Conservation (phyloP, 1,139 yeast species). For the Magnusiomyces sp. region DNA sequence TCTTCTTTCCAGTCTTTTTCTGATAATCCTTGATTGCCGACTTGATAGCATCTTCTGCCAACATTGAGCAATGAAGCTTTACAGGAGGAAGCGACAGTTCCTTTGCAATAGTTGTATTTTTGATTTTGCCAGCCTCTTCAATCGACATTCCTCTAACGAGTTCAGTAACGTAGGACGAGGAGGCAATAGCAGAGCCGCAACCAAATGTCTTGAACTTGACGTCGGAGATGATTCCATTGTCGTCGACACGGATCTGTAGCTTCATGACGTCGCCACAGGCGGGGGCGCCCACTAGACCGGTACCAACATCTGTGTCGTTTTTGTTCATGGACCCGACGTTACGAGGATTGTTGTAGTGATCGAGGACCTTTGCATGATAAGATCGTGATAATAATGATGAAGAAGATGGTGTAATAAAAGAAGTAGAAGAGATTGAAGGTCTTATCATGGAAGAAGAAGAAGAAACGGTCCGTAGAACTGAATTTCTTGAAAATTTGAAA, state of each 20-base stretch:
- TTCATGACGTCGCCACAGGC: constrained; percentile 99
- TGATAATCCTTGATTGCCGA: constrained; percentile 93
- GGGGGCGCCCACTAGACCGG: constrained; percentile 95
- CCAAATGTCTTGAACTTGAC: constrained; percentile 98
- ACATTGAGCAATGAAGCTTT: constrained; percentile 94
- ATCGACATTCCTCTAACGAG: constrained; percentile 90
- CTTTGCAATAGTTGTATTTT: constrained; percentile 86
- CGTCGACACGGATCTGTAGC: constrained; percentile 88
- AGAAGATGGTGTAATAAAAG: too few relatives aligned
- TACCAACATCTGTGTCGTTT: constrained; percentile 72
- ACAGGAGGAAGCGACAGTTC: constrained; percentile 95
- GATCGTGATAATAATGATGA: constrained; percentile 6
- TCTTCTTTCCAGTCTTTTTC: constrained; percentile 43
- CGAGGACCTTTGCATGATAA: constrained; percentile 45
- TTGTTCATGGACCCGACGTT: constrained; percentile 92
- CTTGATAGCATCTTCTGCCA: constrained; percentile 97
- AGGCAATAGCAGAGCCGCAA: constrained; percentile 96
- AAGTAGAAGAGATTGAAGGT: too few relatives aligned
- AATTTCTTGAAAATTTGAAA: neutral
- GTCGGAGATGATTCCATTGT: constrained; percentile 82
- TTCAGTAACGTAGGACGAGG: constrained; percentile 90
- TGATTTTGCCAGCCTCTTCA: constrained; percentile 87
- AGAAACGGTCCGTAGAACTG: neutral
- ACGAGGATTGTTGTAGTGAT: constrained; percentile 93
- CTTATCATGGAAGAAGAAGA: too few relatives aligned